Evolutionary conservation across 345 rosid genomes (phyloP).

Genomic region (rapeseed (Brassica napus)): Da-Ae NC_063447.1:5649001-5649500

Average conservation of each 20-base stretch:
- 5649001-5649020: slow-evolving; percentile 61
- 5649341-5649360: slow-evolving; percentile 10
- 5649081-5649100: slow-evolving; percentile 78
- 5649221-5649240: slow-evolving; percentile 56
- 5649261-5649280: slow-evolving; percentile 16
- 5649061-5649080: slow-evolving; percentile 33
- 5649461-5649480: too few species aligned
- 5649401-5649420: too few species aligned
- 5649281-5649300: background rate
- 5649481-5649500: too few species aligned
- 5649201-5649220: slow-evolving; percentile 79
- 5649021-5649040: background rate
- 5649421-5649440: too few species aligned
- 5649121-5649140: slow-evolving; percentile 79
- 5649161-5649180: slow-evolving; percentile 97
- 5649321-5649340: background rate
- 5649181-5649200: slow-evolving; percentile 88
- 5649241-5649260: slow-evolving; percentile 40
- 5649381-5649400: too few species aligned
- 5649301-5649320: background rate
- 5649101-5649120: slow-evolving; percentile 93
- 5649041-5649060: background rate
- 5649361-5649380: too few species aligned
- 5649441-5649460: too few species aligned
- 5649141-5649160: slow-evolving; percentile 85